Base-by-base conservation (phyloP, 139 green algal species). In the Prasinococcaceae sp. region DNA sequence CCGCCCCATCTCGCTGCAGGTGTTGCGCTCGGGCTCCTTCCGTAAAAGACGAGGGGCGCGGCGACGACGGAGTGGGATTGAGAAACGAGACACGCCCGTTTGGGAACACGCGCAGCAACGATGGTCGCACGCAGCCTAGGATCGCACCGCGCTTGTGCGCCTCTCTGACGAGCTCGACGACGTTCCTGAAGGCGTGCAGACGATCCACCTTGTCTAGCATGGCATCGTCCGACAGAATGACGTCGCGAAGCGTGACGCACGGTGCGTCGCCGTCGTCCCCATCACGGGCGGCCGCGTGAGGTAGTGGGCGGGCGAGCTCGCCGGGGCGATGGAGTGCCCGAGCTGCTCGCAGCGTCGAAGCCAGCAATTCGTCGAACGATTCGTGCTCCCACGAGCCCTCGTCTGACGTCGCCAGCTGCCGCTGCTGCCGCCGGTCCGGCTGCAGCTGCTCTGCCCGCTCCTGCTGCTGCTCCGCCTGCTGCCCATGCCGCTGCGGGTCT, bases 161-260 rank as follows among this genome's bases (percentile, higher is more conserved):
- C 24, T 20, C 23, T 16, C 17, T 30, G 23, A 67, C n/a, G 36
- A 67, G 29, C 29, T 63, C 38, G 27, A 53, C 38, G 2, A 67
- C 49, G 38, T 67, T 50, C 20, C 28, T n/a, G 33, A 67, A 55
- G 27, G 63, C 46, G 38, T 55, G 54, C 28, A 63, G 35, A 39
- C 50, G 38, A 43, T 67, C 50, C 23, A 47, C 4, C 0, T 30
- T 30, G 26, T 63, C 50, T 23, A 67, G 42, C 27, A 38, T 19
- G 8, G 50, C 25, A 17, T 28, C 50, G 3, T 24, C 22, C 14
- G 45, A 32, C 25, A 26, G 39, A 30, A 67, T n/a, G 39, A 20
- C 9, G 16, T 9, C 16, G 39, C 5, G 5, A 20, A 46, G 16
- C 16, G 12, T 46, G 23, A 20, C 39, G 23, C 5, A 16, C 5